phyloP scores from a whole-genome alignment of 169 alveolate species.

The Cyclospora cayetanensis region DNA sequence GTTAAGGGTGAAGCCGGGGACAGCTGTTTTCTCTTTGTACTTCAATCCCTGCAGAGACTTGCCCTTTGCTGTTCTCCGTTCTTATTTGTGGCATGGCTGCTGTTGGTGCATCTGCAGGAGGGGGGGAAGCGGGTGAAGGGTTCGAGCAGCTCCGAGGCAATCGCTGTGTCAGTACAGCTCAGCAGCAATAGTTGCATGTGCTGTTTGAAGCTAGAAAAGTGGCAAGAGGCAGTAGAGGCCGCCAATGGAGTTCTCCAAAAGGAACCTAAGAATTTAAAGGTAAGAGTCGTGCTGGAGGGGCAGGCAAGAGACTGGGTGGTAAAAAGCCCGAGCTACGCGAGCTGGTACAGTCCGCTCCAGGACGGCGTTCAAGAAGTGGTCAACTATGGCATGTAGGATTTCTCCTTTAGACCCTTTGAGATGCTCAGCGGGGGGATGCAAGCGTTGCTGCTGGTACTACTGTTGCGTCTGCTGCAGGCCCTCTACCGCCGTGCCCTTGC shows the following conservation, averaged over 20 bases:
- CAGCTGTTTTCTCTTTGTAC: too few relatives aligned
- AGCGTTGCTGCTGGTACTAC: not conserved
- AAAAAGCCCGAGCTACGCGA: too few relatives aligned
- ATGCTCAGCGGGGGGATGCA: too few relatives aligned
- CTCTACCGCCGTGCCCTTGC: slow-evolving; percentile 67
- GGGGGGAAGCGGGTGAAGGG: slow-evolving; percentile 36
- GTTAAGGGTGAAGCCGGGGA: too few relatives aligned
- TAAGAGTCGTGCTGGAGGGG: too few relatives aligned
- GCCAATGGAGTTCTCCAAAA: slow-evolving; percentile 46
- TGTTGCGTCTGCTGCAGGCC: slow-evolving; percentile 45
- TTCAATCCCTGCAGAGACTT: too few relatives aligned
- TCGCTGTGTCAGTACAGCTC: slow-evolving; percentile 20
- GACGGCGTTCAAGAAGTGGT: too few relatives aligned
- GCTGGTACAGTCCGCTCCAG: too few relatives aligned
- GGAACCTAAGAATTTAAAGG: slow-evolving; percentile 61
- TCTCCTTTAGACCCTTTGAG: too few relatives aligned
- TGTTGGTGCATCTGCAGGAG: slow-evolving; percentile 3
- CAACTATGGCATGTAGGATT: too few relatives aligned
- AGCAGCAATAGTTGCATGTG: slow-evolving; percentile 54
- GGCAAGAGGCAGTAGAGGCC: slow-evolving; percentile 54
- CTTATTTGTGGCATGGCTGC: not conserved
- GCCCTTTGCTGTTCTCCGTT: not conserved
- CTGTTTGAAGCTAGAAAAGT: slow-evolving; percentile 32
- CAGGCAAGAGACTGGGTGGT: too few relatives aligned
- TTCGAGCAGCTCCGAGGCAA: not conserved